phyloP scores from a whole-genome alignment of 2,329 filamentous ascomycete species.

The Cladophialophora immunda region DNA sequence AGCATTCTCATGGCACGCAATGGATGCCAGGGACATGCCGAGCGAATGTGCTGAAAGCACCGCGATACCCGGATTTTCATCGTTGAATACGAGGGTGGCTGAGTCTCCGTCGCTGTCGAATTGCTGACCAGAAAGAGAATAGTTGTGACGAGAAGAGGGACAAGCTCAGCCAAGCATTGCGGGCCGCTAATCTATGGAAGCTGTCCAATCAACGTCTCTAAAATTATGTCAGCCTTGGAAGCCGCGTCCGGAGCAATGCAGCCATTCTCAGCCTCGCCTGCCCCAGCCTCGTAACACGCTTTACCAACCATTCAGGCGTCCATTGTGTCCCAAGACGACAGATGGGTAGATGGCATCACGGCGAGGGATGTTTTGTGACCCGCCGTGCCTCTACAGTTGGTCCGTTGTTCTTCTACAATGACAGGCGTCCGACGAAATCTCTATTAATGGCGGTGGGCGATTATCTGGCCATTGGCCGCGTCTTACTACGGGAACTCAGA shows the following conservation, averaged over 20 bases:
- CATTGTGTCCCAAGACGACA: background rate
- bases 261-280: background rate
- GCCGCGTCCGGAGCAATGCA: no score
- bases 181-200: background rate
- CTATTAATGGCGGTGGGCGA: no score
- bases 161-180: constrained; percentile 13
- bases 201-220: background rate
- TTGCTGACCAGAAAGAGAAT: constrained; percentile 10
- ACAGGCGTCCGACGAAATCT: no score
- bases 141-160: background rate
- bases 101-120: background rate
- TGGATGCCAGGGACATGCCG: background rate
- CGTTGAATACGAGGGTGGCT: background rate
- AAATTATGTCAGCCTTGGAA: background rate
- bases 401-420: background rate
- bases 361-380: background rate
- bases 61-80: background rate
- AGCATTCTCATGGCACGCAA: background rate
- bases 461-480: no score
- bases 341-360: background rate
- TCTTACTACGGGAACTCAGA: no score
- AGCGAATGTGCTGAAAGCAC: background rate
- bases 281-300: background rate
- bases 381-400: background rate
- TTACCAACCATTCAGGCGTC: background rate